Conservation (phyloP, 2,329 filamentous ascomycete genomes). For the Helicocarpus griseus region DNA sequence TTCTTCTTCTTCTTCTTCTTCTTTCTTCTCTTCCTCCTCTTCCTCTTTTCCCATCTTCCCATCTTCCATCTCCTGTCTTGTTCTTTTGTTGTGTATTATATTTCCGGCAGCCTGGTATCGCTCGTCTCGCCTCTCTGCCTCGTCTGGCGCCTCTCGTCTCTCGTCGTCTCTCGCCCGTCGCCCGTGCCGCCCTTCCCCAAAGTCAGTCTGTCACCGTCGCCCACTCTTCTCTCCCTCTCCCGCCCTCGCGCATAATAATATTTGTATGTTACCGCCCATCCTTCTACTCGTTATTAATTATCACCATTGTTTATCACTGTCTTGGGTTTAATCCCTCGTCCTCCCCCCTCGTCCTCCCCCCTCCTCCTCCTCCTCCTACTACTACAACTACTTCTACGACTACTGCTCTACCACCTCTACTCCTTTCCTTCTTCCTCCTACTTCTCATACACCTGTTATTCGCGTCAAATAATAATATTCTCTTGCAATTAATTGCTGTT, state of each 20-base stretch:
- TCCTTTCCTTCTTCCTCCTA: too few species aligned
- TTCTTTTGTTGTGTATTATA: neutral
- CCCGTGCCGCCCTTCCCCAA: constrained; percentile 4
- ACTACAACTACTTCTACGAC: too few species aligned
- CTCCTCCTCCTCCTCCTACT: too few species aligned
- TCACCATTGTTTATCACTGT: too few species aligned
- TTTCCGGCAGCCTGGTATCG: neutral
- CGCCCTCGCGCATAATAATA: neutral
- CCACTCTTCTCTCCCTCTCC: neutral
- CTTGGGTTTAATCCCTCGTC: too few species aligned
- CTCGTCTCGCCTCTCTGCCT: constrained; percentile 11
- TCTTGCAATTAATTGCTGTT: too few species aligned
- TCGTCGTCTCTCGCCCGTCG: neutral
- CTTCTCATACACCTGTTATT: too few species aligned
- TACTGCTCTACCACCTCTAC: too few species aligned
- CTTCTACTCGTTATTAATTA: neutral
- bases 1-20: neutral
- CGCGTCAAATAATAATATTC: too few species aligned
- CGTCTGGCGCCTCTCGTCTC: constrained; percentile 11
- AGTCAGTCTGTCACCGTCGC: neutral
- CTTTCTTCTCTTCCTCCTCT: neutral
- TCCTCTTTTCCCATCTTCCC: neutral
- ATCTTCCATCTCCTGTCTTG: neutral
- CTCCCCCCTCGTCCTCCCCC: too few species aligned
- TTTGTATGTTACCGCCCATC: neutral